phyloP scores from a whole-genome alignment of 1,139 yeast genomes.

The Yamadazyma dendronema region DNA sequence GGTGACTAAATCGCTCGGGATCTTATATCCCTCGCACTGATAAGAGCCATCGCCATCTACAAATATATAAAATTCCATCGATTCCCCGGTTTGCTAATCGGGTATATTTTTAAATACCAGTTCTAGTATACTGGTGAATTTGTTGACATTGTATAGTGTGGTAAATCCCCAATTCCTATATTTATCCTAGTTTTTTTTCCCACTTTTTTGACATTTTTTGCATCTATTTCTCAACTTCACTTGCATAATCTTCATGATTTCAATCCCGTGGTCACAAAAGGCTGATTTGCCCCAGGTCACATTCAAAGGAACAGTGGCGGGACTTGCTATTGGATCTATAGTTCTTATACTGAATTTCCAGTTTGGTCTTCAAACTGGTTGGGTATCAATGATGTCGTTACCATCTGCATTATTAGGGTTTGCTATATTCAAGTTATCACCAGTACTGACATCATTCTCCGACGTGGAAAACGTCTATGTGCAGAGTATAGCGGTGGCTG shows the following conservation, averaged over 20 bases:
- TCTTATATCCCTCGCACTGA: constrained; percentile 1
- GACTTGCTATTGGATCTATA: constrained; percentile 74
- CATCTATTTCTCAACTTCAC: too few species aligned
- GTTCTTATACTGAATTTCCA: constrained; percentile 88
- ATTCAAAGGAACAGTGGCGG: constrained; percentile 66
- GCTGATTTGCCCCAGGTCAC: constrained; percentile 62
- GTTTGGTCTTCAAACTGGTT: constrained; percentile 95
- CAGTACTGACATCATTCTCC: constrained; percentile 53
- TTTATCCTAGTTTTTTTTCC: too few species aligned
- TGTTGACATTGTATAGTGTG: too few species aligned
- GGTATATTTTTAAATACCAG: too few species aligned
- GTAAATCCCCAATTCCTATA: too few species aligned
- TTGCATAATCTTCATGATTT: background rate
- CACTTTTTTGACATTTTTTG: too few species aligned
- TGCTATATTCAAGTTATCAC: constrained; percentile 67
- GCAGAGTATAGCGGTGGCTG: constrained; percentile 93
- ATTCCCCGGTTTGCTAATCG: too few species aligned
- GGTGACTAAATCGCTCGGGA: background rate
- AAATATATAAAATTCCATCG: too few species aligned
- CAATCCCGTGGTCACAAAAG: constrained; percentile 29
- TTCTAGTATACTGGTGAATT: too few species aligned
- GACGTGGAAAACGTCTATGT: constrained; percentile 92
- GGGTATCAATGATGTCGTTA: constrained; percentile 99
- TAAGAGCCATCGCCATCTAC: too few species aligned
- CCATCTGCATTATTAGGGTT: constrained; percentile 90